Base-by-base conservation (phyloP, 192 early-diverging fungal species). In the Umbelopsis sp. region DNA sequence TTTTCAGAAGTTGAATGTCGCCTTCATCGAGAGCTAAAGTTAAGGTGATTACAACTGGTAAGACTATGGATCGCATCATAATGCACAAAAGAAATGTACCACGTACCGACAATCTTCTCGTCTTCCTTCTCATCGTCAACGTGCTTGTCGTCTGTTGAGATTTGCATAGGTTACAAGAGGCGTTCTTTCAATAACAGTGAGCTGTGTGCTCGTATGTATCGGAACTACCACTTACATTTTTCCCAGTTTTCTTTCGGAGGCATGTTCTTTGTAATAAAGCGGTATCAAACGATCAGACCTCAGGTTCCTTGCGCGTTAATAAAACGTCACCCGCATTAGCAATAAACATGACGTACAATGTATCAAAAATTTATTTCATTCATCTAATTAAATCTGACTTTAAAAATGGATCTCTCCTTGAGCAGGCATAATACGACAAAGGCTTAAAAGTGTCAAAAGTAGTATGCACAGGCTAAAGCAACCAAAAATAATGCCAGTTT, bases 191-290 rank as follows among this genome's bases (percentile, higher is more conserved):
- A 23, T 33, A 35, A 74, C 18, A 49, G 3, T 15, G 45, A 35
- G 18, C 55, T n/a, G 50, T 52, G 2, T 16, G 8, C 35, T 33
- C n/a, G 23, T 18, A 3, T 58, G 68, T 69, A 18, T 12, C n/a
- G 68, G 15, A 18, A n/a, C 7, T 20, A 44, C 15, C 49, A 55
- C 85, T 61, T 92, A 97, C 94, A 97, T 84, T 97, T 97, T 82
- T 99, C 97, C 97, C 97, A 99, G 81, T 96, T 88, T 65, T 86
- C 85, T 84, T 95, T 96, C 73, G 96, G 96, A 74, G 92, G 86
- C 89, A 94, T 93, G 47, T 72, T 87, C 55, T 61, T 61, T 61
- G 55, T 61, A 61, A 61, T 61, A 61, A 30, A 30, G 55, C 12
- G 18, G 55, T 61, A 61, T 61, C 55, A 61, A 61, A 35, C 55